Evolutionary conservation across 106 monocot species (phyloP).

Genomic region (Allium fistulosum): DNA sequence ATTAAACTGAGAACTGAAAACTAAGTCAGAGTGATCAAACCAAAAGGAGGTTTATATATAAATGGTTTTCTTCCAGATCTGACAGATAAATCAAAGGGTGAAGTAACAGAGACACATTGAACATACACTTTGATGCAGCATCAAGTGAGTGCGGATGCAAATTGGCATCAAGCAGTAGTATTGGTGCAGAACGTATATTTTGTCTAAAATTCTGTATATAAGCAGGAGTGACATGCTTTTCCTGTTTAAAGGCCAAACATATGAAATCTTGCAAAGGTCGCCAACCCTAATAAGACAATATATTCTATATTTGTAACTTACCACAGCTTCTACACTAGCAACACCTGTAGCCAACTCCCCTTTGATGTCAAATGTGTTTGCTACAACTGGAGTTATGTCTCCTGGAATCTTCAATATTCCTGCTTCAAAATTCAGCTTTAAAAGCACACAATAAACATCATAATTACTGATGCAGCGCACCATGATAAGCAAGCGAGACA

Average conservation of each 20-base stretch:
- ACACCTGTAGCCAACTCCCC: constrained; percentile 69
- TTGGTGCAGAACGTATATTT: constrained; percentile 50
- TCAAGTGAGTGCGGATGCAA: constrained; percentile 50
- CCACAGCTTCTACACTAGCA: constrained; percentile 75
- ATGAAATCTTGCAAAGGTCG: too few relatives aligned
- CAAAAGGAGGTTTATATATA: too few relatives aligned
- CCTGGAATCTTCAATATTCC: constrained; percentile 39
- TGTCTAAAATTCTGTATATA: constrained; percentile 46
- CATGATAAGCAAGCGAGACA: too few relatives aligned
- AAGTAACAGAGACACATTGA: neutral
- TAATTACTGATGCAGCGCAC: too few relatives aligned
- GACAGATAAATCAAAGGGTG: neutral
- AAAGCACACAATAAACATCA: too few relatives aligned
- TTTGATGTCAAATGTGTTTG: constrained; percentile 49
- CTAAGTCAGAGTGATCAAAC: too few relatives aligned
- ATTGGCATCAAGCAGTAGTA: constrained; percentile 84
- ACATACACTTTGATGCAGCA: constrained; percentile 59
- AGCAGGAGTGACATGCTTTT: constrained; percentile 49
- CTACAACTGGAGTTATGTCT: constrained; percentile 56
- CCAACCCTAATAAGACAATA: too few relatives aligned
- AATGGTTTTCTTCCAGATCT: neutral
- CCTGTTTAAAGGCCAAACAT: constrained; percentile 28
- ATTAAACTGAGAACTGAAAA: too few relatives aligned
- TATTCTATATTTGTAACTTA: constrained; percentile 23
- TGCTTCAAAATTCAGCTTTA: constrained; percentile 13